Conservation (phyloP, 2,329 filamentous ascomycete genomes). For the Aspergillus floridensis region DNA sequence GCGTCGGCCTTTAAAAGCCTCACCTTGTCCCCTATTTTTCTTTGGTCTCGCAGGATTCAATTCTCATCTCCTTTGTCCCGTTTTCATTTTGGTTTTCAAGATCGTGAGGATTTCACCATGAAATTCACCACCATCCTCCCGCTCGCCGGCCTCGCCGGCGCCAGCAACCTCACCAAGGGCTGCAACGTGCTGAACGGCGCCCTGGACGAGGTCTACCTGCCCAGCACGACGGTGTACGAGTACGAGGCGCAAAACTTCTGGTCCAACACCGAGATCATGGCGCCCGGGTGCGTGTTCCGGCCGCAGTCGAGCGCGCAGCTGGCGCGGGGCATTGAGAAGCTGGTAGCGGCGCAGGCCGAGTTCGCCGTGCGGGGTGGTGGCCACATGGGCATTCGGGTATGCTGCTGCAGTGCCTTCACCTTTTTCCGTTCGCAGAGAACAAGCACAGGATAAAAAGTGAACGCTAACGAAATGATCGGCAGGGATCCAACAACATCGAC, state of each 20-base stretch:
- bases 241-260: conserved; percentile 35
- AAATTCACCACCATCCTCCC: conserved; percentile 17
- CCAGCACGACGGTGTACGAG: conserved; percentile 25
- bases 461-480: background rate
- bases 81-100: background rate
- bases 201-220: conserved; percentile 25
- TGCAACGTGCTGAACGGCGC: conserved; percentile 18
- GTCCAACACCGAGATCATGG: conserved; percentile 37
- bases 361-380: conserved; percentile 36
- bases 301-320: conserved; percentile 28
- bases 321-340: conserved; percentile 21
- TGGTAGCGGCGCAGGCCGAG: conserved; percentile 22
- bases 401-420: background rate
- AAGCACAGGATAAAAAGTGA: no score
- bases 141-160: conserved; percentile 11
- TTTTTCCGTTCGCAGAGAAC: no score
- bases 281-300: conserved; percentile 35
- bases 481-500: conserved; percentile 36
- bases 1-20: background rate
- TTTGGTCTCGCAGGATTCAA: background rate
- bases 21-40: background rate
- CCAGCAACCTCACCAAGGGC: conserved; percentile 11
- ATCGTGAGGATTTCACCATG: conserved; percentile 14
- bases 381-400: conserved; percentile 34
- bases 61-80: background rate